Base-by-base conservation (phyloP, 2,329 filamentous ascomycete species). In the Hypoxylon sp. region DNA sequence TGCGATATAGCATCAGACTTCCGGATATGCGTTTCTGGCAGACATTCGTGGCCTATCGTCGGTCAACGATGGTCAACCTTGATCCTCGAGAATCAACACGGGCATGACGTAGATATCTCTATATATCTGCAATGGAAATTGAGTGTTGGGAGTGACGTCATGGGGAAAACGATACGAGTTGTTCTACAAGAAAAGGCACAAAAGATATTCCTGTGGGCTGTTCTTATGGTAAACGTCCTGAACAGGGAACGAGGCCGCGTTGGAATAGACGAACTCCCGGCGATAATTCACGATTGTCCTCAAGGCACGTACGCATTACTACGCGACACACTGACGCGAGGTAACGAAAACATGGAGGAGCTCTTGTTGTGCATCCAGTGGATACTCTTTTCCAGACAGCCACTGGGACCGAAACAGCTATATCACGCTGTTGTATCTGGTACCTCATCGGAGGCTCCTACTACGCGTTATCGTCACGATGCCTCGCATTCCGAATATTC, bases 301-400 rank as follows among this genome's bases (percentile, higher is more conserved):
- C 55, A 10, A 0, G 74, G 75, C 0, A 73, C 89, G 0, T 69
- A 77, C 34, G 74, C 82, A 0, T 68, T 89, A 0, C 88, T 89
- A 61, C 76, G 74, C 2, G 74, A 84, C 15, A 83, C 88, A 0
- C 57, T 88, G 1, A 78, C 59, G 0, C 77, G 84, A 15, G 85
- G 89, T 53, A 17, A 56, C 0, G 37, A 75, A 0, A 77, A 85
- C 4, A 72, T 74, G 48, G 73, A 81, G 0, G 73, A 78, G 0
- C 65, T 87, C 0, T 56, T 79, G 0, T 64, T 84, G 0, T 86
- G 80, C 28, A 62, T 89, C 0, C 79, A 83, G 19, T 88, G 82
- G 82, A 75, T 89, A 0, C 74, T 89, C 0, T 87, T 80, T 22
- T 77, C 86, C 0, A 74, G 71, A 6, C 65, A 73, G 0, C 82